Base-by-base conservation (phyloP, 2,329 filamentous ascomycete genomes). In the Aspergillus tamarii region DNA sequence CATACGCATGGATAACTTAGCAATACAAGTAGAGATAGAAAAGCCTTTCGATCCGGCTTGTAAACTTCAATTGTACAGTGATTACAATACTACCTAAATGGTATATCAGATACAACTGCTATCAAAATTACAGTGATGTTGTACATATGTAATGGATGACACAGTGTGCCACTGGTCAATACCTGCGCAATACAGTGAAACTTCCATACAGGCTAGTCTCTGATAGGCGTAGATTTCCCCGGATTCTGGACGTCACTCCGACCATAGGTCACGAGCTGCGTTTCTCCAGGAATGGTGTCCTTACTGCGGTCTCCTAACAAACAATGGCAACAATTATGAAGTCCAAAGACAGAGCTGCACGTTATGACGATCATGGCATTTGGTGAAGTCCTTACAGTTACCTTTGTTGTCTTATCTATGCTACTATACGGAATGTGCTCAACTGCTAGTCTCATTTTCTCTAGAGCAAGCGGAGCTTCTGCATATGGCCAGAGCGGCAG, bases 221-320 rank as follows among this genome's bases (percentile, higher is more conserved):
- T 36, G 34, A 34, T 57, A 48, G 45, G 54, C 34, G 58, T 60
- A 41, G 64, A 32, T 48, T 66, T 59, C 65, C 67, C 67, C 67
- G 36, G 65, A 64, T 66, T 68, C 19, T 50, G 59, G 48, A 62
- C 63, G 63, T 68, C 65, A 65, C 14, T 36, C 14, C 5, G 21
- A 46, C 12, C 57, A 57, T 30, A 56, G 46, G 57, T 60, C 56
- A 64, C 59, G 50, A 57, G 48, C 50, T 23, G 26, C 9, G 21
- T 8, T 48, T 16, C 32, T 41, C 14, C 39, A 14, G 23, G 32
- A 57, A 21, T 39, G 23, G 19, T 34, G 46, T 30, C 19, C 28
- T 19, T 41, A 19, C 26, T 21, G 10, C 19, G 41, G 4, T 36
- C 43, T 48, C 14, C 16, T n/a, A 28, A 30, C 46, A 43, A 36